A percentile compares a stretch with the other conserved stretches of the same genome.
These are phyloP conservation scores for Ophiobolus disseminans DNA, from an alignment of 2,329 filamentous ascomycete species.

Conservation along the genomic window DNA sequence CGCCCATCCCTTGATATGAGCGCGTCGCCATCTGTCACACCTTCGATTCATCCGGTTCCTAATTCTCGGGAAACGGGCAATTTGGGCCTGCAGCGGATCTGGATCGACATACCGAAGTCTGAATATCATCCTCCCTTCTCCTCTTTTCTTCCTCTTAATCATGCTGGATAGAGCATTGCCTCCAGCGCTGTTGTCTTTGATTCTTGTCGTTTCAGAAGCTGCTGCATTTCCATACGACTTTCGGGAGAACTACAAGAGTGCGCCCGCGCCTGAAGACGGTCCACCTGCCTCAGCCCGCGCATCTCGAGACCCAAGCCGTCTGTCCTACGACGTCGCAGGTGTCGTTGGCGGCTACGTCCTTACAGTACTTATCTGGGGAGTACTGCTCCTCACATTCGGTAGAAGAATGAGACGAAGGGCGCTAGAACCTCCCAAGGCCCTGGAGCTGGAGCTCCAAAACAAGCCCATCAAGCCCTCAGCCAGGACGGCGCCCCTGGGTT, in stretches of 20 bases:
- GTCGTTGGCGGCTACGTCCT: constrained; percentile 85
- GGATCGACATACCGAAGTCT: constrained; percentile 17
- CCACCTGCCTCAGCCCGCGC: constrained; percentile 40
- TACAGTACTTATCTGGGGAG: constrained; percentile 75
- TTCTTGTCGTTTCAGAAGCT: constrained; percentile 32
- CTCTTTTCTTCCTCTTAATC: constrained; percentile 20
- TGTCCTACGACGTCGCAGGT: constrained; percentile 83
- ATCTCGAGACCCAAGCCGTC: constrained; percentile 56
- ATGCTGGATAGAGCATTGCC: constrained; percentile 39
- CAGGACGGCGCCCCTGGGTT: constrained; percentile 32
- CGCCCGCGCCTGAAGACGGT: constrained; percentile 38
- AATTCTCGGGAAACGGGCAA: constrained; percentile 25
- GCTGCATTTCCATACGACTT: constrained; percentile 35
- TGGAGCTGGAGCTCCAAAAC: constrained; percentile 66
- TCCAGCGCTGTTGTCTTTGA: constrained; percentile 33
- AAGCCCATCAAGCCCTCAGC: constrained; percentile 33
- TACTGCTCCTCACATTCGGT: constrained; percentile 59
- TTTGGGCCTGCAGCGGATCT: constrained; percentile 16
- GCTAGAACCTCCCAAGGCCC: constrained; percentile 58
- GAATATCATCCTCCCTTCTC: constrained; percentile 13
- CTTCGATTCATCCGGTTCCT: constrained; percentile 31
- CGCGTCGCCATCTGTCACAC: constrained; percentile 36
- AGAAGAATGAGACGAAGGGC: constrained; percentile 53
- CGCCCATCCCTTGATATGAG: constrained; percentile 31
- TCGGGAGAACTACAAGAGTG: constrained; percentile 34